Evolutionary conservation across 1,284 basidiomycete species (phyloP), one percentile per base, ranked within the genome.

Genomic region (Ganoderma sinense): DNA sequence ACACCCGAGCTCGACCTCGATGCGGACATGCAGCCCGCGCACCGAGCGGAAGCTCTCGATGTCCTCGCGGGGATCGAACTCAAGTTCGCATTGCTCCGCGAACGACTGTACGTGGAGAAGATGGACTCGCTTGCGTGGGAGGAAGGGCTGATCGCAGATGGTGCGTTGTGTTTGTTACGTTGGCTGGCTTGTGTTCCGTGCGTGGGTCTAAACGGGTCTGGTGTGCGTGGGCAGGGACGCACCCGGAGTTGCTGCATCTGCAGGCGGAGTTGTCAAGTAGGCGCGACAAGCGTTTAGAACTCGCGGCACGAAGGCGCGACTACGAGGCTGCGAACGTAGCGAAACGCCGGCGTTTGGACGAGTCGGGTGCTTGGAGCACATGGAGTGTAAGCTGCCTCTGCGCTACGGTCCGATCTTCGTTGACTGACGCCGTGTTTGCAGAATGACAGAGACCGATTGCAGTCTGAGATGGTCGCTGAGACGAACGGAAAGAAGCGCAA

Each of bases 161-260:
- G 93, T 92, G 74, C 72, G 86, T 83, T 39, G 53, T 62, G 71
- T 40, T 53, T 70, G 73, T 51, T 51, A 20, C 11, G 23, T 51
- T 51, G 48, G 48, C 8, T 51, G 23, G 20, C 11, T 62, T 72
- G 29, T 51, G 71, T 53, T 51, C 62, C 61, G 31, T 48, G n/a
- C 23, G 63, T 56, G 58, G 39, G 31, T 69, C 45, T 69, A n/a
- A 66, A 39, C 53, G 40, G 41, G 45, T 65, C 20, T 65, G 31
- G 16, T 26, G 33, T 14, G 62, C 16, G 53, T 33, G 39, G 23
- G 55, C 75, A 93, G 95, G 90, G 41, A 87, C 88, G 0, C 95
- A 97, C 76, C 95, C 96, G 0, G 95, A 97, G 77, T 83, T 96
- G 69, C 83, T 92, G 20, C 90, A 95, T 78, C 82, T 97, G 4